phyloP scores from a whole-genome alignment of 2,329 filamentous ascomycete genomes.

The Rutstroemia sp. region DNA sequence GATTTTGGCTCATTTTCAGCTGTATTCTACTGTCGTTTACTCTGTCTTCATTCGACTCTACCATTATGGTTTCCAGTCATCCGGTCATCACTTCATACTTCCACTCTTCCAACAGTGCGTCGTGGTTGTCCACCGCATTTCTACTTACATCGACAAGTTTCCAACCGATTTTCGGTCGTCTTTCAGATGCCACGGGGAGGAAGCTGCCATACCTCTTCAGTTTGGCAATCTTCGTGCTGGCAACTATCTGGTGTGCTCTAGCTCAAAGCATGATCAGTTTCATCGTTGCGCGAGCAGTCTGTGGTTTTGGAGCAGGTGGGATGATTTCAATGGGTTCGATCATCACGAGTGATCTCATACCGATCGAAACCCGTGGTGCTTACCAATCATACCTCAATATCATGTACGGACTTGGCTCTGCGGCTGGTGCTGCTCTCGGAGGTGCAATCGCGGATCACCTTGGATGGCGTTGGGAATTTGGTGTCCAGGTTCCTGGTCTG shows the following conservation, averaged over 20 bases:
- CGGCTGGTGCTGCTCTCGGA: conserved; percentile 60
- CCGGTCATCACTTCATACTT: conserved; percentile 79
- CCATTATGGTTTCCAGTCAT: conserved; percentile 75
- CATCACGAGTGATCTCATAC: conserved; percentile 66
- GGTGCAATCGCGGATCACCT: conserved; percentile 62
- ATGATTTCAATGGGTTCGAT: conserved; percentile 63
- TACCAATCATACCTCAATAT: conserved; percentile 69
- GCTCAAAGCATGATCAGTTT: conserved; percentile 62
- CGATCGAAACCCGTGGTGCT: conserved; percentile 55
- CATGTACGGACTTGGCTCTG: conserved; percentile 50
- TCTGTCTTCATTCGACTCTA: conserved; percentile 63
- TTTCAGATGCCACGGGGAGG: conserved; percentile 68
- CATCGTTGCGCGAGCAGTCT: conserved; percentile 62
- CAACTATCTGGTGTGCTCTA: conserved; percentile 62
- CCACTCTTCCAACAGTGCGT: conserved; percentile 67
- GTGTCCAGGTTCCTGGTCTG: conserved; percentile 49
- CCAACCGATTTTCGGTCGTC: conserved; percentile 65
- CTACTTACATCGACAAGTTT: conserved; percentile 69
- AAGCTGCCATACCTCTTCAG: conserved; percentile 58
- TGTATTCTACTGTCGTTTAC: conserved; percentile 52
- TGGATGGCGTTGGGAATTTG: conserved; percentile 70
- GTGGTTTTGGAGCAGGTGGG: conserved; percentile 67
- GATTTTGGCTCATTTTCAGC: conserved; percentile 56
- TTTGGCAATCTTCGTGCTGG: conserved; percentile 53
- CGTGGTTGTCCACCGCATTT: conserved; percentile 76